These are phyloP conservation scores for Filobasidium uniguttulatum DNA, from an alignment of 1,284 basidiomycete genomes.

Conservation along the genomic window DNA sequence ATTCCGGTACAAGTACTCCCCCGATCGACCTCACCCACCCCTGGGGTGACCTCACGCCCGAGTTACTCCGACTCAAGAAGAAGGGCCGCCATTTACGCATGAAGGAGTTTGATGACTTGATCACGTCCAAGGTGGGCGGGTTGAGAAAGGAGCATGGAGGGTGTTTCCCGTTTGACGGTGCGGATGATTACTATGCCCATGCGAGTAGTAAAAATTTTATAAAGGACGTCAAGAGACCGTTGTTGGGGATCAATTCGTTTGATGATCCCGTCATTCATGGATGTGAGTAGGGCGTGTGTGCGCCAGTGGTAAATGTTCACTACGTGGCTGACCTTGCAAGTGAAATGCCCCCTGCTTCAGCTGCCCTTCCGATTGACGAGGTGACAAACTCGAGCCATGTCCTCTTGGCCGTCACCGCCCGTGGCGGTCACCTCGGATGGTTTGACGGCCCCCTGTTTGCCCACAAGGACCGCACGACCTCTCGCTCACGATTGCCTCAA, in stretches of 20 bases:
- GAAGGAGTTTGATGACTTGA: slow-evolving; percentile 39
- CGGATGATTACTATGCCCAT: slow-evolving; percentile 70
- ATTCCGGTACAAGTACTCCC: not conserved
- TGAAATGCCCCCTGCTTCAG: slow-evolving; percentile 4
- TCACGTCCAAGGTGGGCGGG: slow-evolving; percentile 66
- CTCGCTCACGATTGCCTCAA: slow-evolving; percentile 17
- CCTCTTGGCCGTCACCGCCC: slow-evolving; percentile 56
- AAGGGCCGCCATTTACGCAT: slow-evolving; percentile 9
- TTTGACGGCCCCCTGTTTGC: slow-evolving; percentile 46
- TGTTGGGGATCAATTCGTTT: slow-evolving; percentile 70
- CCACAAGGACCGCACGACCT: not conserved
- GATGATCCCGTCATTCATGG: slow-evolving; percentile 78
- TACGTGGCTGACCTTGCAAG: not conserved
- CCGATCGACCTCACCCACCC: not conserved
- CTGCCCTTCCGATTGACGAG: slow-evolving; percentile 41
- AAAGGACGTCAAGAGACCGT: slow-evolving; percentile 31
- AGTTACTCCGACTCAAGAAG: not conserved
- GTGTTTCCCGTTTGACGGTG: slow-evolving; percentile 62
- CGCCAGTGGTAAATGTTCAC: too few relatives aligned
- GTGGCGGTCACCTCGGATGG: slow-evolving; percentile 92
- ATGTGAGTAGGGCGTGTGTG: too few relatives aligned
- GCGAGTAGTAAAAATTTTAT: slow-evolving; percentile 37
- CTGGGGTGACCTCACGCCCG: not conserved
- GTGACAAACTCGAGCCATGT: slow-evolving; percentile 51
- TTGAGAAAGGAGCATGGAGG: slow-evolving; percentile 42